These are phyloP conservation scores for Quambalaria eucalypti DNA, from an alignment of 1,284 basidiomycete genomes.

Conservation along the genomic window DNA sequence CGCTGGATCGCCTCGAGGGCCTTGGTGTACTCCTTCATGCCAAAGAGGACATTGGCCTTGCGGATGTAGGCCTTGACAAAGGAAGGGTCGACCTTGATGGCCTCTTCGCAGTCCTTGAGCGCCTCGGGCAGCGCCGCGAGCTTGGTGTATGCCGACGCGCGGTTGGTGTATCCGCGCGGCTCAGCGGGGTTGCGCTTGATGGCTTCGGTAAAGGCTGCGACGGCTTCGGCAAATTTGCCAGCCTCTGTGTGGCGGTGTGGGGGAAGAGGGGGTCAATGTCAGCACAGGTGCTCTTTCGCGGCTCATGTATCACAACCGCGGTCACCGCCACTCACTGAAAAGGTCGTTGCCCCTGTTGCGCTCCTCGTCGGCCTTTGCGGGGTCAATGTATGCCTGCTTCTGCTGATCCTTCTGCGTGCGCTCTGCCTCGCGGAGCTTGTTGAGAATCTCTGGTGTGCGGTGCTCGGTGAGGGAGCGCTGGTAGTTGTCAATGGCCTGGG, in stretches of 20 bases:
- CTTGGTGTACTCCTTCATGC: slow-evolving; percentile 85
- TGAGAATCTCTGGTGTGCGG: slow-evolving; percentile 83
- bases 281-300: slow-evolving; percentile 40
- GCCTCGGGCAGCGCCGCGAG: slow-evolving; percentile 88
- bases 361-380: slow-evolving; percentile 70
- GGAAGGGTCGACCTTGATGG: slow-evolving; percentile 79
- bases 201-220: slow-evolving; percentile 63
- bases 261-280: too few species aligned
- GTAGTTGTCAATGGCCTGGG: slow-evolving; percentile 55
- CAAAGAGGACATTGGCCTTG: slow-evolving; percentile 74
- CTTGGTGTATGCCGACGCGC: slow-evolving; percentile 88
- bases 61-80: slow-evolving; percentile 80
- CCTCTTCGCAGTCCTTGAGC: slow-evolving; percentile 86
- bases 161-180: slow-evolving; percentile 86
- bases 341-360: slow-evolving; percentile 83
- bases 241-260: too few species aligned
- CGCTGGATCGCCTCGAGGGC: slow-evolving; percentile 48
- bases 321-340: too few species aligned
- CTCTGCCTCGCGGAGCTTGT: slow-evolving; percentile 69
- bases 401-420: slow-evolving; percentile 68
- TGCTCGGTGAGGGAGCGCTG: slow-evolving; percentile 77
- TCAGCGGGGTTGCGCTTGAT: slow-evolving; percentile 91
- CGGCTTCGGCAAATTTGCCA: slow-evolving; percentile 1
- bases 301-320: too few species aligned
- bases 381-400: slow-evolving; percentile 77